phyloP scores from a whole-genome alignment of 805 yeast genomes.

The Dipodascus albidus region DNA sequence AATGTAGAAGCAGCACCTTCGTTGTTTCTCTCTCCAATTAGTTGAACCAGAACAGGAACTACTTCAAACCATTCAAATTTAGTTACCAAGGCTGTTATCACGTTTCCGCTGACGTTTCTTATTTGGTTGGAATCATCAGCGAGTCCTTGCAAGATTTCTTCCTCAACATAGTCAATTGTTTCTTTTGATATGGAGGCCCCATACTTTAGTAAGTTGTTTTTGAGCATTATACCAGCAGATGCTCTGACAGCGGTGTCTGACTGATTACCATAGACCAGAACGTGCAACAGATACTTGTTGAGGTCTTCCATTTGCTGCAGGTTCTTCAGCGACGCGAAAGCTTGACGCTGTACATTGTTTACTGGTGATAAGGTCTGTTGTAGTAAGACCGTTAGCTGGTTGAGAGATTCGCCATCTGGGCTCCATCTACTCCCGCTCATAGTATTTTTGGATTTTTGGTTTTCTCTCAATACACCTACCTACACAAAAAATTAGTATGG shows the following conservation, averaged over 20 bases:
- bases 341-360: conserved; percentile 43
- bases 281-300: conserved; percentile 64
- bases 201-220: conserved; percentile 49
- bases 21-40: conserved; percentile 31
- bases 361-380: conserved; percentile 59
- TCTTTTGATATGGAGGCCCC: conserved; percentile 11
- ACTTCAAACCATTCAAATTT: conserved; percentile 29
- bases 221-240: conserved; percentile 77
- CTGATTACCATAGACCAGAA: conserved; percentile 44
- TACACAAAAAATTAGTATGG: background rate
- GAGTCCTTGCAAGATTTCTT: conserved; percentile 35
- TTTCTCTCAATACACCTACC: background rate
- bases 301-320: conserved; percentile 68
- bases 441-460: background rate
- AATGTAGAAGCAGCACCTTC: conserved; percentile 77
- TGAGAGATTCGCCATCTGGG: conserved; percentile 50
- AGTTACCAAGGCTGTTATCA: conserved; percentile 71
- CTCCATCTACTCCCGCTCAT: conserved; percentile 35
- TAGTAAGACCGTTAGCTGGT: conserved; percentile 55
- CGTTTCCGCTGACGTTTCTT: conserved; percentile 83
- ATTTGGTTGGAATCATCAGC: conserved; percentile 45
- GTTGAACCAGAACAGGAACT: conserved; percentile 38
- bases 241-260: conserved; percentile 38
- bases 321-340: conserved; percentile 57
- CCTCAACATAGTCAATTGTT: conserved; percentile 29